A percentile compares a stretch with the other conserved stretches of the same genome.
These are phyloP conservation scores for Cladosporium austrohemisphaericum DNA, from an alignment of 2,329 filamentous ascomycete genomes.

Conservation along the genomic window DNA sequence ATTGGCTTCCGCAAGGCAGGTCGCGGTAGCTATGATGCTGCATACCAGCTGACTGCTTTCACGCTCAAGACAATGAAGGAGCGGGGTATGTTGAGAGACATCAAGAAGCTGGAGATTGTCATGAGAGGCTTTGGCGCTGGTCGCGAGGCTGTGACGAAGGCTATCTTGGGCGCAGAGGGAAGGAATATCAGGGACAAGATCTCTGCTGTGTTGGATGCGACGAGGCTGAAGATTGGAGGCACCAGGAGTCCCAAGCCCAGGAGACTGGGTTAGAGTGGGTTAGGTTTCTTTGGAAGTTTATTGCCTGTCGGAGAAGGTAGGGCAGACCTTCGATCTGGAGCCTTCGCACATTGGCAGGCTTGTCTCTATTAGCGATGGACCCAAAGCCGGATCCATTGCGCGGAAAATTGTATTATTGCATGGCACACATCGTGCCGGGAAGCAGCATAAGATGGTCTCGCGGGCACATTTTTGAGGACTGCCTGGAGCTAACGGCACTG, in stretches of 20 bases:
- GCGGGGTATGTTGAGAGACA: constrained; percentile 70
- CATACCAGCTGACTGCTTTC: constrained; percentile 82
- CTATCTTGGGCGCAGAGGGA: constrained; percentile 81
- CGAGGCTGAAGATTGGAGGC: constrained; percentile 92
- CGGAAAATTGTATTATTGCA: too few relatives aligned
- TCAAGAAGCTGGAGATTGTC: constrained; percentile 73
- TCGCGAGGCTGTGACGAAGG: constrained; percentile 85
- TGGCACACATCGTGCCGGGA: too few relatives aligned
- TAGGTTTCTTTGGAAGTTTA: too few relatives aligned
- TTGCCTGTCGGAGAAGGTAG: too few relatives aligned
- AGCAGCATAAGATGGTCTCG: too few relatives aligned
- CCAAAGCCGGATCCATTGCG: too few relatives aligned
- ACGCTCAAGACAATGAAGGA: constrained; percentile 82
- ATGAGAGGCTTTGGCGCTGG: constrained; percentile 82
- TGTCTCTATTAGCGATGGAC: too few relatives aligned
- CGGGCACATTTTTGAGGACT: too few relatives aligned
- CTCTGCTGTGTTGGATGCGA: constrained; percentile 71
- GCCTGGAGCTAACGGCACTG: too few relatives aligned
- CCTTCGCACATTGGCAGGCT: too few relatives aligned
- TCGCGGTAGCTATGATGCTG: constrained; percentile 81
- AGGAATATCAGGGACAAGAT: constrained; percentile 70
- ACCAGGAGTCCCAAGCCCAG: constrained; percentile 80
- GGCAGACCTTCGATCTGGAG: too few relatives aligned
- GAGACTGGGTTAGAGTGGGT: constrained; percentile 60
- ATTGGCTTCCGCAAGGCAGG: constrained; percentile 85